These are phyloP conservation scores for Dryas drummondii DNA, from an alignment of 306 rosid genomes.

Conservation along the genomic window DNA sequence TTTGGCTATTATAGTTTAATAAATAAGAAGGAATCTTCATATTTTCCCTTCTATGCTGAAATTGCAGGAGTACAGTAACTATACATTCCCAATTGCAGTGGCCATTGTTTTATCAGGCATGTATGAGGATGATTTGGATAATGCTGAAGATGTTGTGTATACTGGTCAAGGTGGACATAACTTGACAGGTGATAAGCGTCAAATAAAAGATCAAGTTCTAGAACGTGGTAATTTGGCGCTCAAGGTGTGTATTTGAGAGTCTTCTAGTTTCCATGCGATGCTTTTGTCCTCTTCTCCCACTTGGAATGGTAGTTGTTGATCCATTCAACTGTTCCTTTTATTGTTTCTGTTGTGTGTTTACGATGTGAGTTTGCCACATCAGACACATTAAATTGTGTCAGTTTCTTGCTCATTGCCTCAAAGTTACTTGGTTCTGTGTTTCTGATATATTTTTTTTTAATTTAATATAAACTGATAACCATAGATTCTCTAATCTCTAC, in stretches of 20 bases:
- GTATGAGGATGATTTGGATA: slow-evolving; percentile 96
- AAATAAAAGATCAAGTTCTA: slow-evolving; percentile 64
- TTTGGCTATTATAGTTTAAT: background rate
- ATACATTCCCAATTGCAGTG: slow-evolving; percentile 73
- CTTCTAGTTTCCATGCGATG: background rate
- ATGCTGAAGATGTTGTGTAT: slow-evolving; percentile 87
- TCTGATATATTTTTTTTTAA: background rate
- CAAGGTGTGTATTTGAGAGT: slow-evolving; percentile 54
- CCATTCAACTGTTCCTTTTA: background rate
- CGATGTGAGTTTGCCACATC: background rate
- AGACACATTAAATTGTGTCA: background rate
- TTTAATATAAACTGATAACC: background rate
- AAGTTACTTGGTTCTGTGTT: background rate
- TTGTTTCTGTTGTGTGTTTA: background rate
- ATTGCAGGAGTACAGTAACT: slow-evolving; percentile 44
- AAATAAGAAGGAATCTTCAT: background rate
- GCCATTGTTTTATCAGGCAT: slow-evolving; percentile 90
- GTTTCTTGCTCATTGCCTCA: background rate
- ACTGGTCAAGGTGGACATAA: slow-evolving; percentile 99
- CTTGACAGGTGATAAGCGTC: slow-evolving; percentile 82
- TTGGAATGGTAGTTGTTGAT: slow-evolving; percentile 6
- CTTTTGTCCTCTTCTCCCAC: background rate
- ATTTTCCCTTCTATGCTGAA: slow-evolving; percentile 8
- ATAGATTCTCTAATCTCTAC: background rate
- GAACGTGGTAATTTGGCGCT: slow-evolving; percentile 91